These are phyloP conservation scores for Nitzschia sp. DNA, from an alignment of 108 stramenopile species.

Conservation along the genomic window DNA sequence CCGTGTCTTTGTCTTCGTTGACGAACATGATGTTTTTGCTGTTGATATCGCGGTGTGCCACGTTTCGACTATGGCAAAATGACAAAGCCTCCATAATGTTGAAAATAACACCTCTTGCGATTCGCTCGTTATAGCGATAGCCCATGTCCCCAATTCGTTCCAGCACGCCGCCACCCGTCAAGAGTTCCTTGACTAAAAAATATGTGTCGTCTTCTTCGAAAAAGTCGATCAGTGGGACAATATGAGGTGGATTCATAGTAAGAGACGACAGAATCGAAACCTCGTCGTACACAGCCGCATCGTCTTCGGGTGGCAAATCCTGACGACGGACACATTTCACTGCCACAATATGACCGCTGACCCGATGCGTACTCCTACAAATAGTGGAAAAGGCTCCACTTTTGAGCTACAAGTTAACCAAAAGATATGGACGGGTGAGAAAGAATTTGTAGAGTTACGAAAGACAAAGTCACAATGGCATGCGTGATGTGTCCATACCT, in stretches of 20 bases:
- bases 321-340: slow-evolving; percentile 72
- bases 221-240: slow-evolving; percentile 88
- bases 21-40: slow-evolving; percentile 83
- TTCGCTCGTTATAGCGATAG: slow-evolving; percentile 66
- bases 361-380: slow-evolving; percentile 75
- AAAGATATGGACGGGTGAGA: neutral
- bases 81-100: slow-evolving; percentile 65
- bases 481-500: slow-evolving; percentile 47
- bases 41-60: slow-evolving; percentile 87
- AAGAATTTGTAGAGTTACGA: neutral
- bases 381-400: slow-evolving; percentile 80
- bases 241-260: slow-evolving; percentile 60
- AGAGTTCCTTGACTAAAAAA: slow-evolving; percentile 82
- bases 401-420: slow-evolving; percentile 66
- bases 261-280: slow-evolving; percentile 77
- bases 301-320: slow-evolving; percentile 66
- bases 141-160: slow-evolving; percentile 80
- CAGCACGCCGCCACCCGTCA: slow-evolving; percentile 85
- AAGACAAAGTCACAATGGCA: neutral
- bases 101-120: slow-evolving; percentile 71
- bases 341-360: slow-evolving; percentile 70
- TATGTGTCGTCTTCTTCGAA: slow-evolving; percentile 78
- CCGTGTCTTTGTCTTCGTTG: slow-evolving; percentile 63
- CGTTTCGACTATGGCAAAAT: slow-evolving; percentile 64
- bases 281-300: slow-evolving; percentile 76